These are phyloP conservation scores for Aegilops longissima DNA, from an alignment of 176 grass and related monocot species.

Conservation along the genomic window DNA sequence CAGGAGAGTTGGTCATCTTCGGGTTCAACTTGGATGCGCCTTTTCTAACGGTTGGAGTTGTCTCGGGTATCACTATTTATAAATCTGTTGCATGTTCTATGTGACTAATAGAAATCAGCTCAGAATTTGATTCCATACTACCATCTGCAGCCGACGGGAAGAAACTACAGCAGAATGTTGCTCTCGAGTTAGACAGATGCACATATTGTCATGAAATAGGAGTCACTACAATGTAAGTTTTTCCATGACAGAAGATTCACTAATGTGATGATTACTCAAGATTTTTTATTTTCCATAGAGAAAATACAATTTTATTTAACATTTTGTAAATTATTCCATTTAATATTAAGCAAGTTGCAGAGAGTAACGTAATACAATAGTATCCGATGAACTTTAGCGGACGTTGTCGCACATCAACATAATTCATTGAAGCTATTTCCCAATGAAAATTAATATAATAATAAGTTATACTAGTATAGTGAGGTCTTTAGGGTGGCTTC, in stretches of 20 bases:
- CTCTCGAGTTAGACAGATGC: constrained; percentile 16
- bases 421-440: background rate
- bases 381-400: background rate
- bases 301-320: background rate
- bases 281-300: background rate
- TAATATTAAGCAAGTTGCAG: background rate
- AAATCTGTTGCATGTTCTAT: background rate
- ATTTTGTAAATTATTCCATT: background rate
- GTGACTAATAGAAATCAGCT: background rate
- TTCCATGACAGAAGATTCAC: background rate
- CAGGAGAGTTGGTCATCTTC: constrained; percentile 31
- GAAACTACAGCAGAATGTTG: constrained; percentile 26
- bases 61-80: constrained; percentile 19
- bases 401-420: background rate
- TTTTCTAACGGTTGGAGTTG: constrained; percentile 30
- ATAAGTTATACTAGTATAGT: background rate
- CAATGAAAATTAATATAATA: background rate
- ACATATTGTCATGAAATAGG: constrained; percentile 34
- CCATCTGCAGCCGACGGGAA: constrained; percentile 20
- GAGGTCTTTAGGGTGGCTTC: background rate
- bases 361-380: background rate
- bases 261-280: background rate
- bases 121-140: background rate
- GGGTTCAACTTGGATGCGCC: background rate
- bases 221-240: constrained; percentile 30